Evolutionary conservation across 805 yeast genomes (phyloP), one percentile per base, ranked within the genome.

Genomic region (Teunomyces cretensis): DNA sequence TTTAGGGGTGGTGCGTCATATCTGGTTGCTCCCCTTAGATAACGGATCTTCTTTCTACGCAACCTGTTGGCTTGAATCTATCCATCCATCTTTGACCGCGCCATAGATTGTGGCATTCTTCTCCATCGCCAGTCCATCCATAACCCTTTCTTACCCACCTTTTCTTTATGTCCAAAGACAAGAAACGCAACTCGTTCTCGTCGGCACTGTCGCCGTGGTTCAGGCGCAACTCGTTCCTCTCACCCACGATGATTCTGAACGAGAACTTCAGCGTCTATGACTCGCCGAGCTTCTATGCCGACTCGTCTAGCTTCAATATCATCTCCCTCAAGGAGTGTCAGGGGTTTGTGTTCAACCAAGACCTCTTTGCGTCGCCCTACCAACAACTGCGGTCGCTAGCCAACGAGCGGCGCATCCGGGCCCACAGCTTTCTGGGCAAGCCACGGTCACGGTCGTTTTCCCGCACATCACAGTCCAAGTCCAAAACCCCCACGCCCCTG

Each of bases 271-370:
- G 78, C 24, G 75, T 80, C 2, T 82, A 82, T 50, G 83, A 81
- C 54, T 51, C 70, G 13, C 56, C 67, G 9, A 61, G 60, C 41
- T 72, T 69, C 47, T 62, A 60, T 32, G 52, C 57, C 32, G 62
- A 60, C 22, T 39, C 59, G 3, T 44, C 62, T 1, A 53, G 65
- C 40, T 63, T 59, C 46, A 65, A 57, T 45, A 62, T 69, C 12
- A 70, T 83, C 30, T 72, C 78, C 12, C 64, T 83, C 32, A 72
- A 70, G 17, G 86, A 84, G 54, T 76, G 84, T 27, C 91, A 86
- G 57, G 94, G 94, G 2, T 86, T 85, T 54, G 63, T 78, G 2
- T 86, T 88, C 79, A 85, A 86, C 58, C 91, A 85, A 56, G 91
- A 85, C 54, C 64, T 84, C 38, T 86, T 84, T 71, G 91, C 89